Evolutionary conservation across 2,329 filamentous ascomycete genomes (phyloP), one percentile per base, ranked within the genome.

Genomic region (Niveomyces coronatus): DNA sequence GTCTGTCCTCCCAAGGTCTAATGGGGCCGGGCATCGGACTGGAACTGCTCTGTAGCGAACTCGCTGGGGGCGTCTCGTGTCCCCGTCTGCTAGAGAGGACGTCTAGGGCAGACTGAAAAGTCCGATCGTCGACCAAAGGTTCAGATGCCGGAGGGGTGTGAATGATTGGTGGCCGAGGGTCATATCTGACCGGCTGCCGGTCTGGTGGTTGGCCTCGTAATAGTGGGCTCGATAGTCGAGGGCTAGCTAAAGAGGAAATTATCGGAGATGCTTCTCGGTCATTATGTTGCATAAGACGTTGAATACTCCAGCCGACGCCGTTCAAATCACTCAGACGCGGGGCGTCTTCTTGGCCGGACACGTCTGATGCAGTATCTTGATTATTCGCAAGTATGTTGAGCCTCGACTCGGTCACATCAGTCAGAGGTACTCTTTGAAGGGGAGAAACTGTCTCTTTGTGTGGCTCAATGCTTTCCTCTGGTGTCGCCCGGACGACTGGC

Each of bases 131-230:
- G 27, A 40, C 40, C 10, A 35, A 33, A n/a, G 43, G 45, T 17
- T 48, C 44, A 13, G 53, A 52, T 2, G 49, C 45, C 10, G 53
- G 53, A 24, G 53, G 52, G 11, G 53, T 55, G 35, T 43, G 47
- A 26, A 51, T 31, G 18, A 39, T 37, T 17, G 15, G 22, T 19
- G 18, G 16, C 17, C 17, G 37, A 10, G 34, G 14, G 16, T 3
- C 14, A 11, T 28, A 17, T n/a, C 22, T 16, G 7, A 18, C 17
- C 20, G 23, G 37, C 13, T 17, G 37, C 16, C 32, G 26, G 13
- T 16, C 32, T 29, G 35, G 11, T 6, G 6, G 27, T 20, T 22
- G 26, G 26, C 28, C 39, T 40, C 39, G 39, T 36, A 29, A 36
- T 35, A 36, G 39, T 31, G 38, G 39, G 32, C 29, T 29, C 39